Evolutionary conservation across 1,284 basidiomycete genomes (phyloP).

Genomic region (Apiotrichum gamsii): DNA sequence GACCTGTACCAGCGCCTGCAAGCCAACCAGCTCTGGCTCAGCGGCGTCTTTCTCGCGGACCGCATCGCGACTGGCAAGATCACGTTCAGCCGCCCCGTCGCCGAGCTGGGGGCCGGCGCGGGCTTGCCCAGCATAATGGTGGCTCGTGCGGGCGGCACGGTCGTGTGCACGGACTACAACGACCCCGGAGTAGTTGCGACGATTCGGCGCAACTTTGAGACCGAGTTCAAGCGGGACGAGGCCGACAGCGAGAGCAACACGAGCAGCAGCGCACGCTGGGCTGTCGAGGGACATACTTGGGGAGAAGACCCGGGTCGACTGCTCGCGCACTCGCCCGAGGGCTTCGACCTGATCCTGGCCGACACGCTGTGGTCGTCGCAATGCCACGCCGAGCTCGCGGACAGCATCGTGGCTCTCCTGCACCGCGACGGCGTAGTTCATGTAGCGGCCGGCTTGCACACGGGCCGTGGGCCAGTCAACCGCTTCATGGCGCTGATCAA

Average conservation of each 20-base stretch:
- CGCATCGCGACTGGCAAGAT: constrained; percentile 14
- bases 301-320: constrained; percentile 24
- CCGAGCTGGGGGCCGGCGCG: constrained; percentile 43
- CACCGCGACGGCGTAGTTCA: constrained; percentile 25
- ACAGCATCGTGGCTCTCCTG: constrained; percentile 33
- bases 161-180: constrained; percentile 44
- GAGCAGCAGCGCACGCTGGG: constrained; percentile 13
- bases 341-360: constrained; percentile 40
- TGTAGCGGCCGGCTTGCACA: constrained; percentile 43
- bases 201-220: constrained; percentile 28
- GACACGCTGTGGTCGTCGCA: constrained; percentile 42
- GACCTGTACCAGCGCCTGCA: constrained; percentile 39
- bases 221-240: neutral
- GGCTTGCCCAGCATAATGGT: constrained; percentile 38
- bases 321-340: constrained; percentile 9
- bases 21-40: constrained; percentile 44
- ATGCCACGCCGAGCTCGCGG: constrained; percentile 33
- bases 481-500: constrained; percentile 30
- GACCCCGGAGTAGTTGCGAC: constrained; percentile 26
- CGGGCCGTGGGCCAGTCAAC: constrained; percentile 39
- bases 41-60: constrained; percentile 41
- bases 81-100: constrained; percentile 8
- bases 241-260: neutral
- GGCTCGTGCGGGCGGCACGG: constrained; percentile 12
- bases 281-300: constrained; percentile 36